These are phyloP conservation scores for Sporothrix inflata DNA, from an alignment of 2,329 filamentous ascomycete genomes.

Conservation along the genomic window DNA sequence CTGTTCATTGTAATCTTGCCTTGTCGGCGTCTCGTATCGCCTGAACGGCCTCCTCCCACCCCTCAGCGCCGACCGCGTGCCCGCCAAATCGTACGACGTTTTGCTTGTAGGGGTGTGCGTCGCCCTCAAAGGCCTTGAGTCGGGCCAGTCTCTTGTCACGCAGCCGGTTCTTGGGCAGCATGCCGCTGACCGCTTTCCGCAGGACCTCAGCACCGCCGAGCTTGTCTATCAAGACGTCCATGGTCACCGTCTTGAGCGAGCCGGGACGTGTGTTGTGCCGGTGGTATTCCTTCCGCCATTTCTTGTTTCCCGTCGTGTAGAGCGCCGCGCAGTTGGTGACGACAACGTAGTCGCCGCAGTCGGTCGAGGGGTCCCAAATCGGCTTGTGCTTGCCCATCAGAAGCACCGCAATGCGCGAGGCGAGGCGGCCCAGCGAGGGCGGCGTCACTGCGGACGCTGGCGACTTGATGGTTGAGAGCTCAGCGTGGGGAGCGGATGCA, in stretches of 20 bases:
- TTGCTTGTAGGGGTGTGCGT: constrained; percentile 84
- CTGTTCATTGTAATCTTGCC: not conserved
- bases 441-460: constrained; percentile 58
- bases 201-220: constrained; percentile 91
- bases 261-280: constrained; percentile 90
- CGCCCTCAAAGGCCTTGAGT: constrained; percentile 95
- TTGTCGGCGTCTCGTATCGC: constrained; percentile 49
- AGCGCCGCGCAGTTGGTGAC: constrained; percentile 86
- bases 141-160: constrained; percentile 84
- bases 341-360: constrained; percentile 99
- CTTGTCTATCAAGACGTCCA: constrained; percentile 94
- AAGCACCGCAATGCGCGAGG: constrained; percentile 80
- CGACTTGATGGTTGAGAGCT: constrained; percentile 58
- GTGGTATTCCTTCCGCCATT: constrained; percentile 93
- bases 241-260: constrained; percentile 81
- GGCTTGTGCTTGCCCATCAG: constrained; percentile 99
- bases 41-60: constrained; percentile 57
- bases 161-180: constrained; percentile 96
- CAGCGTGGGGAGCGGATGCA: constrained; percentile 67
- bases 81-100: constrained; percentile 79
- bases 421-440: constrained; percentile 86
- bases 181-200: constrained; percentile 88
- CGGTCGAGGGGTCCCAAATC: constrained; percentile 93
- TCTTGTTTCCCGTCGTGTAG: constrained; percentile 88
- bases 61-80: constrained; percentile 55